Evolutionary conservation across 2,329 filamentous ascomycete species (phyloP).

Genomic region (Phaeosphaeriaceae sp.): DNA sequence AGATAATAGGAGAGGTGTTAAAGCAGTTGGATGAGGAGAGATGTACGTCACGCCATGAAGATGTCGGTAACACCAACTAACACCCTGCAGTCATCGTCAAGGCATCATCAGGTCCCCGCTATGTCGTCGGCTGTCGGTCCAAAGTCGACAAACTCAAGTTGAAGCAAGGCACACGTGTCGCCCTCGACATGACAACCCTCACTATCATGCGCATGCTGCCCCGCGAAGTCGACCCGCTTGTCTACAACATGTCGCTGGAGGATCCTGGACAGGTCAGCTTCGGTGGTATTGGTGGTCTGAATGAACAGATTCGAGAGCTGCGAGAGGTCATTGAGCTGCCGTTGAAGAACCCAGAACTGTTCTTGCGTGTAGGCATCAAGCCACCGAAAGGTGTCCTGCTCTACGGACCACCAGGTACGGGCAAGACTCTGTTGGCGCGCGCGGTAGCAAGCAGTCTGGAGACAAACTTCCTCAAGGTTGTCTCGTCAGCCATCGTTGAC

Average conservation of each 20-base stretch:
- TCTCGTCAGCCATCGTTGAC: constrained; percentile 98
- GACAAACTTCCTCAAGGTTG: constrained; percentile 98
- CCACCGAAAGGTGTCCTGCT: constrained; percentile 96
- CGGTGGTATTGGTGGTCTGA: constrained; percentile 94
- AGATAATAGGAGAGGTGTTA: constrained; percentile 98
- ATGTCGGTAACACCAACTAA: constrained; percentile 14
- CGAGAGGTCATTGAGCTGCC: constrained; percentile 97
- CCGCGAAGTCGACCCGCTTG: constrained; percentile 95
- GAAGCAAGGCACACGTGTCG: constrained; percentile 97
- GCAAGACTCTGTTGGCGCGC: constrained; percentile 92
- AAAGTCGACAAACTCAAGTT: constrained; percentile 98
- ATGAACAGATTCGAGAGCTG: constrained; percentile 97
- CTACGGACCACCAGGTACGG: constrained; percentile 95
- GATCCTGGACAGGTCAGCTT: constrained; percentile 98
- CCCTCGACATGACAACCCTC: constrained; percentile 98
- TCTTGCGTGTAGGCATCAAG: constrained; percentile 96
- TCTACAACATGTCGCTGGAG: constrained; percentile 99
- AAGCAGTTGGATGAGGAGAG: constrained; percentile 99
- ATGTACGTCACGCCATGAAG: constrained; percentile 68
- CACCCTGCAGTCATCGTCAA: constrained; percentile 85
- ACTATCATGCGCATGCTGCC: constrained; percentile 99
- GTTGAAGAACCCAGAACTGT: constrained; percentile 97
- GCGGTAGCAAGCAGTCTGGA: constrained; percentile 96
- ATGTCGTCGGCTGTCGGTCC: constrained; percentile 96
- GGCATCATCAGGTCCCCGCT: constrained; percentile 94